These are phyloP conservation scores for Phytophthora nicotianae DNA, from an alignment of 352 stramenopile species.

Conservation along the genomic window DNA sequence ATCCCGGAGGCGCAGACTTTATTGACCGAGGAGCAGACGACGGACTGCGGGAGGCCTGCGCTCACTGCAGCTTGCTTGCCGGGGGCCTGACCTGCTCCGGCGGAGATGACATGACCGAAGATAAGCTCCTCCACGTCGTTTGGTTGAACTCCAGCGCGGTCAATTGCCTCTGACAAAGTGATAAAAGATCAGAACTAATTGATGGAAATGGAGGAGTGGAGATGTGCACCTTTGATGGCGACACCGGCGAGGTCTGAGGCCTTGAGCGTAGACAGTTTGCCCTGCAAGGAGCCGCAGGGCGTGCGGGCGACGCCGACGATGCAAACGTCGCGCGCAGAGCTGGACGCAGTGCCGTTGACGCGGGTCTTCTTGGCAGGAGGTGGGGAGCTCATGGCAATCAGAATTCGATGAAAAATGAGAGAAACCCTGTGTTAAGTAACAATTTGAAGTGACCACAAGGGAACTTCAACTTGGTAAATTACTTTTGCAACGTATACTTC, in stretches of 20 bases:
- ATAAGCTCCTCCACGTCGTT: constrained; percentile 92
- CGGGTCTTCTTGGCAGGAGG: constrained; percentile 27
- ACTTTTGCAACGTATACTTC: too few species aligned
- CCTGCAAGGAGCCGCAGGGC: constrained; percentile 93
- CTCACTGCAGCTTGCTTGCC: constrained; percentile 89
- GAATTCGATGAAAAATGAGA: neutral
- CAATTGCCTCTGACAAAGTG: constrained; percentile 42
- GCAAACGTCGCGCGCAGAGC: constrained; percentile 71
- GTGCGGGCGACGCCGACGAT: constrained; percentile 96
- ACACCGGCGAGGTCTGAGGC: constrained; percentile 89
- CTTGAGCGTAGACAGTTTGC: constrained; percentile 82
- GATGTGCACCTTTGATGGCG: constrained; percentile 71
- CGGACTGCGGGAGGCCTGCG: constrained; percentile 70
- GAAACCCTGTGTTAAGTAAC: constrained; percentile 1
- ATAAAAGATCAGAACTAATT: constrained; percentile 2
- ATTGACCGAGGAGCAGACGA: constrained; percentile 97
- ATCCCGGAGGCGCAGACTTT: constrained; percentile 97
- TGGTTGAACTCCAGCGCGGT: constrained; percentile 49
- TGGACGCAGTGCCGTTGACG: neutral
- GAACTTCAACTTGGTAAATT: constrained; percentile 10
- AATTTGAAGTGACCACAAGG: neutral
- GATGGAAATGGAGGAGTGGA: neutral
- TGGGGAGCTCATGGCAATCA: constrained; percentile 21
- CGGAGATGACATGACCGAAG: constrained; percentile 94
- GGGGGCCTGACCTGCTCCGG: constrained; percentile 95